These are phyloP conservation scores for Filobasidium wieringae DNA, from an alignment of 768 basidiomycete genomes.

Conservation along the genomic window DNA sequence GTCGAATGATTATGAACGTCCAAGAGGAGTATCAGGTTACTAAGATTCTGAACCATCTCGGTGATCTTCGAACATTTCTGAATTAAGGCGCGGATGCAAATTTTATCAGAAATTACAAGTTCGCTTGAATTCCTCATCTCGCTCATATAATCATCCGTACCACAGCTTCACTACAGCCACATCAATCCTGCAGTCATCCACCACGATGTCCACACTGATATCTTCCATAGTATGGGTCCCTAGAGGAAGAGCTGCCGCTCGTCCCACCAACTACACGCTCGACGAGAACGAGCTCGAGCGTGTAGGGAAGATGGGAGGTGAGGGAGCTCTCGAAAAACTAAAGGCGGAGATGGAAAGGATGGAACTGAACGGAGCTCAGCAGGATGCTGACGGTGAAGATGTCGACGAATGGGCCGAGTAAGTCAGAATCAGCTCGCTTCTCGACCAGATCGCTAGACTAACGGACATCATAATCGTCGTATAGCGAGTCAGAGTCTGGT, in stretches of 20 bases:
- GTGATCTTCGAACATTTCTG: background rate
- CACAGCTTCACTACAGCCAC: background rate
- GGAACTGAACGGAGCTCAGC: slow-evolving; percentile 56
- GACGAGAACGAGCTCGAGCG: slow-evolving; percentile 82
- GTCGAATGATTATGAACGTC: background rate
- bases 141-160: background rate
- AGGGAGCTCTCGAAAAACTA: slow-evolving; percentile 73
- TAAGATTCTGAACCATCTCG: too few species aligned
- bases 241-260: slow-evolving; percentile 58
- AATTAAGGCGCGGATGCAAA: background rate
- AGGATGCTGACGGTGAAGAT: slow-evolving; percentile 57
- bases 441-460: too few species aligned
- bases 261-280: slow-evolving; percentile 78
- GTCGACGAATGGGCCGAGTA: slow-evolving; percentile 75
- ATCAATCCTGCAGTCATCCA: background rate
- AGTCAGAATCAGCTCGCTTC: slow-evolving; percentile 39
- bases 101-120: background rate
- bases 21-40: too few species aligned
- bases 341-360: slow-evolving; percentile 64
- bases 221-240: slow-evolving; percentile 52
- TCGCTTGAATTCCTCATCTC: background rate
- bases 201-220: slow-evolving; percentile 35
- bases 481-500: slow-evolving; percentile 1
- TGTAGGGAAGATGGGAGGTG: slow-evolving; percentile 80
- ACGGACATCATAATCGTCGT: too few species aligned